Evolutionary conservation across 805 yeast genomes (phyloP).

Genomic region (Brettanomyces nanus): DNA sequence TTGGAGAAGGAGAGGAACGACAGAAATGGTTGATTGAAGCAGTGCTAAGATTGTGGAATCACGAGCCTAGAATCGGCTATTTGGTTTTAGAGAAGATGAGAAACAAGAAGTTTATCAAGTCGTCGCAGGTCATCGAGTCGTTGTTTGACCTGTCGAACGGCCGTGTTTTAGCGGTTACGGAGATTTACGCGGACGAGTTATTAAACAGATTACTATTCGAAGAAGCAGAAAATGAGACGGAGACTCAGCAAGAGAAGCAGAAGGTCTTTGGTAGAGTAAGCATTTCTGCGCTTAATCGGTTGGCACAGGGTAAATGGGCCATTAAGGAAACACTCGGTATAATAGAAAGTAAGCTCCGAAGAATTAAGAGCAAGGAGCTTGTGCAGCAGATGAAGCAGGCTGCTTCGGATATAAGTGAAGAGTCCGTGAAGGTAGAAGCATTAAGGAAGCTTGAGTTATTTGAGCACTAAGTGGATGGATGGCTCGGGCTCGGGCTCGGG

Average conservation of each 20-base stretch:
- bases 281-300: conserved; percentile 1
- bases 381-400: neutral
- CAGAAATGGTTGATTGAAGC: conserved; percentile 43
- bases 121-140: conserved; percentile 34
- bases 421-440: too few relatives aligned
- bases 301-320: conserved; percentile 8
- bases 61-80: conserved; percentile 57
- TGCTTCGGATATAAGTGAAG: neutral
- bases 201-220: conserved; percentile 20
- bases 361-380: neutral
- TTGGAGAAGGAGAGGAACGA: conserved; percentile 20
- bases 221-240: conserved; percentile 9
- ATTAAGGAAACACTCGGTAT: conserved; percentile 6
- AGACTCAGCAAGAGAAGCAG: conserved; percentile 12
- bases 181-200: conserved; percentile 37
- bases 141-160: conserved; percentile 28
- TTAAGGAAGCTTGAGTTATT: too few relatives aligned
- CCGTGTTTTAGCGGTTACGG: conserved; percentile 30
- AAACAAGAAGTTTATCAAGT: conserved; percentile 34
- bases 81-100: conserved; percentile 47
- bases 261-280: conserved; percentile 8
- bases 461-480: too few relatives aligned
- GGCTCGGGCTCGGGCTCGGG: too few relatives aligned
- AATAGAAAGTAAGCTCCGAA: conserved; percentile 5
- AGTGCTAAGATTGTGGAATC: conserved; percentile 56